These are phyloP conservation scores for Cerrena zonata DNA, from an alignment of 1,284 basidiomycete species.

Conservation along the genomic window DNA sequence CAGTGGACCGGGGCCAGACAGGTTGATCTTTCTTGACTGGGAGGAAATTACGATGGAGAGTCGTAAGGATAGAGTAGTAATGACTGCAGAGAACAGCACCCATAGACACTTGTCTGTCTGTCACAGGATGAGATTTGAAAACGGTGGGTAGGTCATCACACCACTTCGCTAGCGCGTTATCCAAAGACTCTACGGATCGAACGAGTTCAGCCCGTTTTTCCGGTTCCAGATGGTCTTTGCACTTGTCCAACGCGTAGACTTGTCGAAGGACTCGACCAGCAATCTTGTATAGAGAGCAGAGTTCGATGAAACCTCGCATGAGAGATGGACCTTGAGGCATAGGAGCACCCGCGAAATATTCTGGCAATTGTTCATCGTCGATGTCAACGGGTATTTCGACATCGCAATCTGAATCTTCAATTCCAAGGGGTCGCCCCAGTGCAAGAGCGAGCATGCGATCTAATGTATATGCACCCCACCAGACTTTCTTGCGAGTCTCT, in stretches of 20 bases:
- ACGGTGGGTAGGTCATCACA: constrained; percentile 67
- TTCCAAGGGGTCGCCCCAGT: constrained; percentile 73
- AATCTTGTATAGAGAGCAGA: constrained; percentile 76
- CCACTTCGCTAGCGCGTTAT: constrained; percentile 74
- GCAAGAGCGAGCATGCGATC: constrained; percentile 87
- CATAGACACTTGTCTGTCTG: constrained; percentile 76
- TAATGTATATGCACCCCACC: constrained; percentile 85
- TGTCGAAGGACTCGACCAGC: constrained; percentile 76
- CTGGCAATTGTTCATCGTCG: constrained; percentile 70
- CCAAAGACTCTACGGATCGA: constrained; percentile 69
- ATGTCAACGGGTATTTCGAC: constrained; percentile 75
- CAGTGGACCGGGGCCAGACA: constrained; percentile 58
- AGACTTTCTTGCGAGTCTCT: constrained; percentile 81
- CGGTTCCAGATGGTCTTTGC: constrained; percentile 66
- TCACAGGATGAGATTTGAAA: constrained; percentile 68
- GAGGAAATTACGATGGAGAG: constrained; percentile 83
- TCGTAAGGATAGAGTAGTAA: constrained; percentile 83
- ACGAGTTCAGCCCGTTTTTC: constrained; percentile 71
- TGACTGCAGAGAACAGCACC: constrained; percentile 84
- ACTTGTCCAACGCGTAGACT: constrained; percentile 73
- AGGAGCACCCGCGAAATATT: constrained; percentile 62
- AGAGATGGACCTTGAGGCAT: constrained; percentile 56
- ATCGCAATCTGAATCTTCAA: constrained; percentile 77
- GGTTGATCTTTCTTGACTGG: constrained; percentile 67
- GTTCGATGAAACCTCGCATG: constrained; percentile 75